These are phyloP conservation scores for Fusarium albidum DNA, from an alignment of 2,329 filamentous ascomycete genomes.

Conservation along the genomic window DNA sequence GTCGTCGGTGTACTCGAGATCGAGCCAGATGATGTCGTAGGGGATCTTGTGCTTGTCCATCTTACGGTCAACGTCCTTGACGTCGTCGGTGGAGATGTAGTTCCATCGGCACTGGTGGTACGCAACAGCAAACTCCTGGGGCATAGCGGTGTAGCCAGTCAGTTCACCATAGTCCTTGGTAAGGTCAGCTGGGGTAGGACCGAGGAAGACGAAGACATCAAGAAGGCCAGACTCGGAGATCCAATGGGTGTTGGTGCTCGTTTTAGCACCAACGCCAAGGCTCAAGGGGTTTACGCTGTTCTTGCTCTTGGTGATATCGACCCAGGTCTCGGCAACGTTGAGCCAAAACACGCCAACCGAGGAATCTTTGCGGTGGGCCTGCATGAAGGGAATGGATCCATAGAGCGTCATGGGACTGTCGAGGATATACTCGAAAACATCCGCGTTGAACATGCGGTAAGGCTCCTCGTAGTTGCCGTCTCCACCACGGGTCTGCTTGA, in stretches of 20 bases:
- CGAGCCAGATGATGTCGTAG: slow-evolving; percentile 98
- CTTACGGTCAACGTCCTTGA: slow-evolving; percentile 94
- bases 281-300: slow-evolving; percentile 77
- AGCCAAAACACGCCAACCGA: slow-evolving; percentile 98
- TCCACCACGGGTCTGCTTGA: slow-evolving; percentile 90
- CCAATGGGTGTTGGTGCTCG: slow-evolving; percentile 92
- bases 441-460: slow-evolving; percentile 93
- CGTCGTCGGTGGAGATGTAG: slow-evolving; percentile 95
- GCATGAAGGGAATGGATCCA: slow-evolving; percentile 97
- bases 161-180: slow-evolving; percentile 86
- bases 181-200: slow-evolving; percentile 84
- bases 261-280: slow-evolving; percentile 73
- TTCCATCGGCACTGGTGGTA: slow-evolving; percentile 99
- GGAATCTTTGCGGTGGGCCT: slow-evolving; percentile 92
- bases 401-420: slow-evolving; percentile 99
- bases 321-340: slow-evolving; percentile 96
- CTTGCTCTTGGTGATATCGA: slow-evolving; percentile 88
- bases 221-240: slow-evolving; percentile 90
- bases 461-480: slow-evolving; percentile 86
- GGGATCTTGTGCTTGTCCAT: slow-evolving; percentile 96
- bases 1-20: slow-evolving; percentile 96
- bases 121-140: slow-evolving; percentile 88
- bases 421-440: slow-evolving; percentile 97
- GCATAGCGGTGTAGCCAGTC: slow-evolving; percentile 89
- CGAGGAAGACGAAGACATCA: slow-evolving; percentile 94